Evolutionary conservation across 345 rosid genomes (phyloP).

Genomic region (Clausena lansium): DNA sequence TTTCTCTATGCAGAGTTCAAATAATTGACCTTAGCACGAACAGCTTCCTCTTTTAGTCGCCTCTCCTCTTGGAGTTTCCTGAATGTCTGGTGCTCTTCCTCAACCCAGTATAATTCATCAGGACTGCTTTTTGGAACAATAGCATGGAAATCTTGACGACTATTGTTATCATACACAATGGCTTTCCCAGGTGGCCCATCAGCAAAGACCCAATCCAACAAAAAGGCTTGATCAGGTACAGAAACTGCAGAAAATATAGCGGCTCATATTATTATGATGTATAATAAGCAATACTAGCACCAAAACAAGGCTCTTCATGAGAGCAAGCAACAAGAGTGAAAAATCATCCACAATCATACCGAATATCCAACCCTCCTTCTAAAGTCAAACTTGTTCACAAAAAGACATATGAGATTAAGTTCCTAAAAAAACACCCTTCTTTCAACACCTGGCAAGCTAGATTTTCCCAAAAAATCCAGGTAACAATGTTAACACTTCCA

Average conservation of each 20-base stretch:
- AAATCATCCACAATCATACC: background rate
- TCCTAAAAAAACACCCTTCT: background rate
- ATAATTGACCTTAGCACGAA: constrained; percentile 61
- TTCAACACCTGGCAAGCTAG: background rate
- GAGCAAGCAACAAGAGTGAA: background rate
- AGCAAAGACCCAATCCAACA: constrained; percentile 91
- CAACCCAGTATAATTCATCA: constrained; percentile 66
- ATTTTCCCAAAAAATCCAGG: background rate
- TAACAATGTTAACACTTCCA: background rate
- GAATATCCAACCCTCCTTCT: background rate
- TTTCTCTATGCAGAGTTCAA: background rate
- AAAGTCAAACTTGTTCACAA: background rate
- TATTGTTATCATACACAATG: constrained; percentile 68
- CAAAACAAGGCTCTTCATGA: background rate
- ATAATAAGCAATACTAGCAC: constrained; percentile 1
- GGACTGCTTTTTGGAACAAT: constrained; percentile 48
- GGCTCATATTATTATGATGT: constrained; percentile 3
- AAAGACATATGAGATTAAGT: background rate
- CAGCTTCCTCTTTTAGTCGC: constrained; percentile 63
- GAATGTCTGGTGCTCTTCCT: constrained; percentile 64
- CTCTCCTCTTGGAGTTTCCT: constrained; percentile 71
- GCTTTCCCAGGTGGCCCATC: constrained; percentile 84
- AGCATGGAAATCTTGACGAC: constrained; percentile 71
- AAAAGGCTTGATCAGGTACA: constrained; percentile 60
- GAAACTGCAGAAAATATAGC: constrained; percentile 47